phyloP scores from a whole-genome alignment of 1,284 basidiomycete genomes.

The Sporisorium sorghi region DNA sequence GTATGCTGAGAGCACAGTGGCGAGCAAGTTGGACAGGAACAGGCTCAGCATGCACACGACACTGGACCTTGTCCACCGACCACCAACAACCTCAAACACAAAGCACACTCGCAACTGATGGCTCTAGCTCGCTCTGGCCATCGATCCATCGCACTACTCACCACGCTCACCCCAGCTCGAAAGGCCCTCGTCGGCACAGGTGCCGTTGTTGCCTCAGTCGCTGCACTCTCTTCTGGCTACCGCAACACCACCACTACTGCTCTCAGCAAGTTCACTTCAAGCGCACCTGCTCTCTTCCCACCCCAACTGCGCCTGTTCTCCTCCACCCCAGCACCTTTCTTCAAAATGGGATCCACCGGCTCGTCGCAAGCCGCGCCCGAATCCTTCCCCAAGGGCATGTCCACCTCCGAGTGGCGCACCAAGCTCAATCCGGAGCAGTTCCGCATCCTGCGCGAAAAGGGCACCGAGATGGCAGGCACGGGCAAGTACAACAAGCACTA shows the following conservation, averaged over 20 bases:
- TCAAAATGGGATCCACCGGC: constrained; percentile 48
- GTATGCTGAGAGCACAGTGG: constrained; percentile 6
- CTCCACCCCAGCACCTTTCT: background rate
- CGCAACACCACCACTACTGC: constrained; percentile 1
- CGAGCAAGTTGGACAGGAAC: background rate
- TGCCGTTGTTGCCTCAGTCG: constrained; percentile 31
- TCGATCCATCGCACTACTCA: constrained; percentile 19
- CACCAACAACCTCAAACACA: background rate
- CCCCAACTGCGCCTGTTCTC: constrained; percentile 27
- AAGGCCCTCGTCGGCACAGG: constrained; percentile 28
- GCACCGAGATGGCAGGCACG: constrained; percentile 82
- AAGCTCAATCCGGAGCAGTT: constrained; percentile 88
- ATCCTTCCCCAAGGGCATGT: constrained; percentile 72
- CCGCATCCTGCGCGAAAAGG: constrained; percentile 84
- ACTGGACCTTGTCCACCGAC: background rate
- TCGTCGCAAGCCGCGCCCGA: constrained; percentile 42
- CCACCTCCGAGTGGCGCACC: constrained; percentile 86
- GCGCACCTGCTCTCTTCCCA: background rate
- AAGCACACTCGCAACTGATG: constrained; percentile 15
- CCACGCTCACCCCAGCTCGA: constrained; percentile 26
- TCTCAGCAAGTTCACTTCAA: background rate
- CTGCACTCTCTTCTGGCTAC: constrained; percentile 28
- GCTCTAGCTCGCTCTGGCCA: constrained; percentile 35
- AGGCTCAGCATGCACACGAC: constrained; percentile 30
- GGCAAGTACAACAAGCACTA: constrained; percentile 81